Evolutionary conservation across 2,329 filamentous ascomycete species (phyloP).

Genomic region (Hymenotorrendiella dingleyae): DNA sequence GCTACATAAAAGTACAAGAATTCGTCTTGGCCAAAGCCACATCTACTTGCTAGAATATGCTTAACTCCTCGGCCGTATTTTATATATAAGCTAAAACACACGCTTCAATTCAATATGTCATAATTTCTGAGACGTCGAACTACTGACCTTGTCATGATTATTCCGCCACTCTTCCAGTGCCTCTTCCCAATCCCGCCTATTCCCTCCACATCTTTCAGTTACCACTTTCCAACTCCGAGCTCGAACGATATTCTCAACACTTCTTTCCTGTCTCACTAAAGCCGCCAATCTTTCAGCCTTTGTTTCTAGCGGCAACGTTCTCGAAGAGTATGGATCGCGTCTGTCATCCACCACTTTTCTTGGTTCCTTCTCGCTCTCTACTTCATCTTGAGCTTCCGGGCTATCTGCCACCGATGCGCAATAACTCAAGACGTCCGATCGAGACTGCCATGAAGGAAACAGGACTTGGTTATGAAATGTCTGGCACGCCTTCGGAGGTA

Average conservation of each 20-base stretch:
- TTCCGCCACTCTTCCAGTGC: slow-evolving; percentile 58
- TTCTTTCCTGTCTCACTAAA: slow-evolving; percentile 67
- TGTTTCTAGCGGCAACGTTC: slow-evolving; percentile 75
- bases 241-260: slow-evolving; percentile 74
- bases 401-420: slow-evolving; percentile 83
- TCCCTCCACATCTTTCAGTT: slow-evolving; percentile 64
- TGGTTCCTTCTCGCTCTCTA: slow-evolving; percentile 63
- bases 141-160: too few relatives aligned
- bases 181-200: slow-evolving; percentile 55
- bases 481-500: slow-evolving; percentile 59
- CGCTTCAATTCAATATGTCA: too few relatives aligned
- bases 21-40: too few relatives aligned
- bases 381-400: slow-evolving; percentile 77
- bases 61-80: too few relatives aligned
- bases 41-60: too few relatives aligned
- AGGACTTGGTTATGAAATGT: slow-evolving; percentile 71
- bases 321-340: slow-evolving; percentile 81
- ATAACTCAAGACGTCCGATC: slow-evolving; percentile 80
- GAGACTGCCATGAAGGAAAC: slow-evolving; percentile 81
- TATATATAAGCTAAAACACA: too few relatives aligned
- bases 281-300: slow-evolving; percentile 74
- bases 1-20: too few relatives aligned
- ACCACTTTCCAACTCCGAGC: slow-evolving; percentile 76
- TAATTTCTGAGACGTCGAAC: too few relatives aligned
- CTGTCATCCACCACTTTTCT: slow-evolving; percentile 79